Percentiles rank a stretch among this genome's conserved stretches.
These are phyloP conservation scores for Erigeron philadelphicus DNA, from an alignment of 140 eudicot species.

Conservation along the genomic window DNA sequence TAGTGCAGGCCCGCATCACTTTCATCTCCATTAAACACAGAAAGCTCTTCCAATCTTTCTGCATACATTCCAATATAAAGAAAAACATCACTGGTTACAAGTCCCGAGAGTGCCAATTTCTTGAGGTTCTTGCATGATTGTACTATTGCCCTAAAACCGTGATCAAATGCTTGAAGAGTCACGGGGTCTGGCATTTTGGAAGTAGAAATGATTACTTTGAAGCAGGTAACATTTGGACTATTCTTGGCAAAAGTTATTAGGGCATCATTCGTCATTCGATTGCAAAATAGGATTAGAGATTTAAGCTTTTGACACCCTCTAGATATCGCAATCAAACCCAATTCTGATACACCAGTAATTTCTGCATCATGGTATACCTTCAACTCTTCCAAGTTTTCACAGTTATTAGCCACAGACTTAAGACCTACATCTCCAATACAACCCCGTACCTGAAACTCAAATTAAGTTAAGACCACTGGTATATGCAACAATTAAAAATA, in stretches of 20 bases:
- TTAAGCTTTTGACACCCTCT: constrained; percentile 23
- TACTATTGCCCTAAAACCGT: constrained; percentile 74
- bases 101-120: constrained; percentile 65
- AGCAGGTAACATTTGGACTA: constrained; percentile 53
- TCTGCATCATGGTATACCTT: constrained; percentile 51
- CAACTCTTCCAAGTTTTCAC: constrained; percentile 67
- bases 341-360: constrained; percentile 12
- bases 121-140: constrained; percentile 55
- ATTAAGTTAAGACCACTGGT: not conserved
- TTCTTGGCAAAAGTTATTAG: constrained; percentile 33
- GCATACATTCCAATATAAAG: constrained; percentile 76
- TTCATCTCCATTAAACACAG: constrained; percentile 54
- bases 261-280: constrained; percentile 28
- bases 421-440: constrained; percentile 60
- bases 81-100: constrained; percentile 56
- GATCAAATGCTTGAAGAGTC: constrained; percentile 61
- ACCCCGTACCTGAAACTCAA: constrained; percentile 32
- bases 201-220: constrained; percentile 43
- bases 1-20: constrained; percentile 63
- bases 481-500: not conserved
- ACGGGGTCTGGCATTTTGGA: constrained; percentile 54
- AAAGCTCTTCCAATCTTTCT: constrained; percentile 58
- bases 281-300: constrained; percentile 22
- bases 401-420: constrained; percentile 47
- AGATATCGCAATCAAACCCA: constrained; percentile 28